A percentile compares a stretch with the other conserved stretches of the same genome.
phyloP scores from a whole-genome alignment of 1,284 basidiomycete species.

The Wolfiporia cocos region DNA sequence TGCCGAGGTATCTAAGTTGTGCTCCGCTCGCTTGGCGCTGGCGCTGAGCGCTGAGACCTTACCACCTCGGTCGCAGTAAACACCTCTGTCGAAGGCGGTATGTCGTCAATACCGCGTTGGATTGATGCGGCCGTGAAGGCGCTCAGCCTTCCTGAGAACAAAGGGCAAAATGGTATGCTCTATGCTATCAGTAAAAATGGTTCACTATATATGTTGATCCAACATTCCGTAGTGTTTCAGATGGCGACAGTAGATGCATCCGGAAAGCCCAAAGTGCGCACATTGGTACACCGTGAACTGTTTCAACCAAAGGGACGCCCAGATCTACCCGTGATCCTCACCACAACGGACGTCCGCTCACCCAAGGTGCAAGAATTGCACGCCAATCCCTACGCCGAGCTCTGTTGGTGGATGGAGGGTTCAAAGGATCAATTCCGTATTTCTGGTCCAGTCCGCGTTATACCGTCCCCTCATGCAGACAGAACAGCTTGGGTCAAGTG shows the following conservation, averaged over 20 bases:
- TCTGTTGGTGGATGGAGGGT: slow-evolving; percentile 54
- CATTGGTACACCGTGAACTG: slow-evolving; percentile 52
- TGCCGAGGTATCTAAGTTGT: no score
- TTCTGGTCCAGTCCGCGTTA: slow-evolving; percentile 38
- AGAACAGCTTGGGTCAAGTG: slow-evolving; percentile 7
- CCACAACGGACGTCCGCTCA: slow-evolving; percentile 43
- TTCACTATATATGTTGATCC: not conserved
- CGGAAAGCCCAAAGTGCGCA: slow-evolving; percentile 48
- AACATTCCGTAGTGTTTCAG: slow-evolving; percentile 65
- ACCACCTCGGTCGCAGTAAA: no score
- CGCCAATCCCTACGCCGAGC: slow-evolving; percentile 37
- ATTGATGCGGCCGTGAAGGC: slow-evolving; percentile 40
- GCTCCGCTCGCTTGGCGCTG: no score
- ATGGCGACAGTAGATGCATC: slow-evolving; percentile 48
- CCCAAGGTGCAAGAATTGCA: slow-evolving; percentile 52
- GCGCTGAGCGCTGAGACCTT: no score
- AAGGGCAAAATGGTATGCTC: slow-evolving; percentile 36
- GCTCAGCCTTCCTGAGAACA: slow-evolving; percentile 33
- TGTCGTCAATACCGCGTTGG: slow-evolving; percentile 38
- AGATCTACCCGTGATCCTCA: slow-evolving; percentile 48
- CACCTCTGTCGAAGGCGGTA: no score
- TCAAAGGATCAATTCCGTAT: slow-evolving; percentile 57
- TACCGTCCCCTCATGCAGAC: slow-evolving; percentile 23
- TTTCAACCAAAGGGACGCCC: slow-evolving; percentile 34
- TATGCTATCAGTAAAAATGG: slow-evolving; percentile 1